Evolutionary conservation across 352 stramenopile genomes (phyloP).

Genomic region (Phytophthora lateralis): DNA sequence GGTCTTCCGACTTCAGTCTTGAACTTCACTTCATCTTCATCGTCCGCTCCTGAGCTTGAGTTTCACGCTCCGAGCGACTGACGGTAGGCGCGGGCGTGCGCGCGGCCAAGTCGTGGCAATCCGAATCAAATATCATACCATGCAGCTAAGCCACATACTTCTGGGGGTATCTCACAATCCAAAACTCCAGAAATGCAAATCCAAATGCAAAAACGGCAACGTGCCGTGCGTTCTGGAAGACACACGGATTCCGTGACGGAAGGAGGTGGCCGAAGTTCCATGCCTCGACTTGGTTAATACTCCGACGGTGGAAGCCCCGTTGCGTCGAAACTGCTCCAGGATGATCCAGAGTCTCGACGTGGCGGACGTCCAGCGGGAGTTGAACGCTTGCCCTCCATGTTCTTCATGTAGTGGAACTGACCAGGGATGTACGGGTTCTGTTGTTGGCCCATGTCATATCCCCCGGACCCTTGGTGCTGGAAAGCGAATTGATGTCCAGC

Average conservation of each 20-base stretch:
- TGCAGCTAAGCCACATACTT: slow-evolving; percentile 44
- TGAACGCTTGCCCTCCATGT: slow-evolving; percentile 62
- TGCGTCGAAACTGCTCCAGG: slow-evolving; percentile 58
- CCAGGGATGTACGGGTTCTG: slow-evolving; percentile 42
- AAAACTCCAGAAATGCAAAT: slow-evolving; percentile 52
- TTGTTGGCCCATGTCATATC: slow-evolving; percentile 44
- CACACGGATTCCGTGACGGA: slow-evolving; percentile 3
- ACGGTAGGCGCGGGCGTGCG: slow-evolving; percentile 25
- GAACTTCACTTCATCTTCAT: slow-evolving; percentile 44
- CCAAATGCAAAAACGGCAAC: slow-evolving; percentile 42
- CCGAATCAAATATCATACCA: slow-evolving; percentile 46
- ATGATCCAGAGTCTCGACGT: slow-evolving; percentile 61
- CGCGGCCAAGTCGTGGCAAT: slow-evolving; percentile 38
- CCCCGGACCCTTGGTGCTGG: slow-evolving; percentile 32
- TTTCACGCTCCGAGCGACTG: slow-evolving; percentile 19
- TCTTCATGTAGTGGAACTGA: slow-evolving; percentile 75
- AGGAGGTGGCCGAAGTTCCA: slow-evolving; percentile 2
- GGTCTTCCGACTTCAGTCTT: slow-evolving; percentile 36
- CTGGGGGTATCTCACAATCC: slow-evolving; percentile 39
- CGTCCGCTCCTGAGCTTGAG: slow-evolving; percentile 32
- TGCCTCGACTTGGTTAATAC: slow-evolving; percentile 27
- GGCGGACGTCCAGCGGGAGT: slow-evolving; percentile 37
- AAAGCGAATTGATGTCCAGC: slow-evolving; percentile 33
- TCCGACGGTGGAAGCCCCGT: slow-evolving; percentile 44
- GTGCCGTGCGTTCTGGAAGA: slow-evolving; percentile 15